A percentile compares a stretch with the other conserved stretches of the same genome.
These are phyloP conservation scores for Tricholomella constricta DNA, from an alignment of 768 basidiomycete species.

Conservation along the genomic window DNA sequence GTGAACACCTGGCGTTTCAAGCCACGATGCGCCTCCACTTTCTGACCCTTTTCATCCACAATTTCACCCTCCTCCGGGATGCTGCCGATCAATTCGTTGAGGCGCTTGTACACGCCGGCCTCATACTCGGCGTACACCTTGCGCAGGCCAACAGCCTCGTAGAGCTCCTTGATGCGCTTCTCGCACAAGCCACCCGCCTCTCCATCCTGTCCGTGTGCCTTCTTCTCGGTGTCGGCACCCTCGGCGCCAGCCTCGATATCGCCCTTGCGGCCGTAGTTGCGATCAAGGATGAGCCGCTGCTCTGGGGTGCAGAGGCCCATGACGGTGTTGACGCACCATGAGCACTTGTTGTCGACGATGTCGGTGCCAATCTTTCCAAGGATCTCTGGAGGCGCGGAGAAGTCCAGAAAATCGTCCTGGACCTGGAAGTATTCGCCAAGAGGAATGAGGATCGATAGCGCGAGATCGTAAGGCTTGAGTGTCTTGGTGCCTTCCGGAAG, in stretches of 20 bases:
- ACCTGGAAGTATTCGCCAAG: slow-evolving; percentile 99
- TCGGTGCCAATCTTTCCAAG: slow-evolving; percentile 98
- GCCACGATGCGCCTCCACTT: slow-evolving; percentile 24
- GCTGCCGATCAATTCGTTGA: slow-evolving; percentile 69
- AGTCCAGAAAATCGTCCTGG: slow-evolving; percentile 98
- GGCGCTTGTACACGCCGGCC: slow-evolving; percentile 61
- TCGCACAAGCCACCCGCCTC: slow-evolving; percentile 53
- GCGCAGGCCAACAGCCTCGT: slow-evolving; percentile 66
- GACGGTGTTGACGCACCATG: slow-evolving; percentile 93
- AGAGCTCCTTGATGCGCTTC: slow-evolving; percentile 56
- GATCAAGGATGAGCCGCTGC: slow-evolving; percentile 62
- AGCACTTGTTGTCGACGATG: slow-evolving; percentile 98
- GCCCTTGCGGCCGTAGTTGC: slow-evolving; percentile 51
- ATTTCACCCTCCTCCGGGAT: slow-evolving; percentile 60
- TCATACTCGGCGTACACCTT: slow-evolving; percentile 79
- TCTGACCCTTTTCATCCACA: slow-evolving; percentile 30
- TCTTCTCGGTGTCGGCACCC: slow-evolving; percentile 18
- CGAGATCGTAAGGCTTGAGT: slow-evolving; percentile 67
- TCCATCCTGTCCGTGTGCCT: slow-evolving; percentile 23
- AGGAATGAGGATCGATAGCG: slow-evolving; percentile 81
- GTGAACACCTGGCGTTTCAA: slow-evolving; percentile 74
- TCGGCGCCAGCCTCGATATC: slow-evolving; percentile 24
- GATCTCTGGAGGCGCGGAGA: slow-evolving; percentile 83
- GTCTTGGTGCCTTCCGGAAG: slow-evolving; percentile 17
- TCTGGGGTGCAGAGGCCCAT: slow-evolving; percentile 54